phyloP scores from a whole-genome alignment of 352 stramenopile genomes.

The Phytophthora aleatoria region DNA sequence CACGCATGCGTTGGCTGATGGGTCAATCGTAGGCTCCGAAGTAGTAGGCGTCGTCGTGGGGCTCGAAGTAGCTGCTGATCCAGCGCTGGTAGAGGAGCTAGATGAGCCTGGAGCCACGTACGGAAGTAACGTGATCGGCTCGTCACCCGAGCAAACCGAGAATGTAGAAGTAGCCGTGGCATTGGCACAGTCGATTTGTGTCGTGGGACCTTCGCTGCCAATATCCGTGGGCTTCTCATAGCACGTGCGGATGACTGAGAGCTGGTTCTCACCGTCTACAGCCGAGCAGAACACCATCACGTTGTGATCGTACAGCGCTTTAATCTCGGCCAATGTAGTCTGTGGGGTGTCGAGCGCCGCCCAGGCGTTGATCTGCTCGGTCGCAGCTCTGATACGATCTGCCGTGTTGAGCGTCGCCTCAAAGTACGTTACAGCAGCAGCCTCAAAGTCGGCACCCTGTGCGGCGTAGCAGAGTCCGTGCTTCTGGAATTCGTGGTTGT shows the following conservation, averaged over 20 bases:
- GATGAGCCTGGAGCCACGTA: conserved; percentile 40
- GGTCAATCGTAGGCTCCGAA: conserved; percentile 16
- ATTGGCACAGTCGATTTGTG: conserved; percentile 57
- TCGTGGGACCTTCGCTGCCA: conserved; percentile 40
- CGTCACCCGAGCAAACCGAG: conserved; percentile 45
- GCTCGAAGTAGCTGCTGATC: conserved; percentile 12
- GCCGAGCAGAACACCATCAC: conserved; percentile 75
- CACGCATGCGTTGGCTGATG: conserved; percentile 12
- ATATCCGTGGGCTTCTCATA: conserved; percentile 48
- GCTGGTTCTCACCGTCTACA: conserved; percentile 58
- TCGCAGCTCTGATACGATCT: conserved; percentile 38
- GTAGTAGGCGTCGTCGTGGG: conserved; percentile 8
- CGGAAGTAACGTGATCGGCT: conserved; percentile 51
- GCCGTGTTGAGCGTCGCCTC: conserved; percentile 58
- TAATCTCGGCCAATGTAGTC: conserved; percentile 44
- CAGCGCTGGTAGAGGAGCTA: conserved; percentile 4
- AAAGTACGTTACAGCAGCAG: conserved; percentile 70
- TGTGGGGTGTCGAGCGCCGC: conserved; percentile 36
- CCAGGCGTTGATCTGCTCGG: conserved; percentile 63
- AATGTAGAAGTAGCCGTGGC: conserved; percentile 54
- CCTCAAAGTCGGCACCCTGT: conserved; percentile 50
- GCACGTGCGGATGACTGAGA: conserved; percentile 75
- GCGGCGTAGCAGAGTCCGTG: conserved; percentile 80
- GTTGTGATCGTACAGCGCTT: conserved; percentile 59
- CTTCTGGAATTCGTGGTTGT: conserved; percentile 88